phyloP scores from a whole-genome alignment of 495 filamentous ascomycete genomes.

The Aspergillus heteromorphus region DNA sequence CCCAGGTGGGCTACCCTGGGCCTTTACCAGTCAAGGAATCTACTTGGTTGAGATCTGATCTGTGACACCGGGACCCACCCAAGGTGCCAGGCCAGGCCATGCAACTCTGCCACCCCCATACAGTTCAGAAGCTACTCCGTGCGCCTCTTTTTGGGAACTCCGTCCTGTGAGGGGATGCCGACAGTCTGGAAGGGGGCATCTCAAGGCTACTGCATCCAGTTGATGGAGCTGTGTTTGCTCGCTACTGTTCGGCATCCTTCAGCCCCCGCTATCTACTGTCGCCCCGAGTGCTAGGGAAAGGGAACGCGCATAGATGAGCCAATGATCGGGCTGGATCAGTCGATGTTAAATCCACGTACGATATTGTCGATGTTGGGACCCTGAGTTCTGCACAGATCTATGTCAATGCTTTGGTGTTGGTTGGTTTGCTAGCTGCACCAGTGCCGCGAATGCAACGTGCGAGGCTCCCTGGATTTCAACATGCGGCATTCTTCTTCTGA shows the following conservation, averaged over 20 bases:
- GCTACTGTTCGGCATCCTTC: neutral
- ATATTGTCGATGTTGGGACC: neutral
- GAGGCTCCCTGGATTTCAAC: conserved; percentile 3
- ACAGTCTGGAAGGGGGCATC: no score
- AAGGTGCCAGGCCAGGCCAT: no score
- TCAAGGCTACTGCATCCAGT: neutral
- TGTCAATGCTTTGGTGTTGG: conserved; percentile 3
- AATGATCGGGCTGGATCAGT: conserved; percentile 1
- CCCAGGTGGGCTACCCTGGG: no score
- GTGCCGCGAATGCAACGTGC: neutral
- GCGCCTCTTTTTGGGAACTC: no score
- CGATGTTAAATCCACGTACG: neutral
- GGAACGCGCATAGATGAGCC: neutral
- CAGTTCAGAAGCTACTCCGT: no score
- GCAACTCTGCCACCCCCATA: no score
- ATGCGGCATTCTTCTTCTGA: neutral
- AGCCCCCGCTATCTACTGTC: neutral
- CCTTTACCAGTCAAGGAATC: no score
- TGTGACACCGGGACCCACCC: neutral
- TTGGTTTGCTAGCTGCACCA: neutral
- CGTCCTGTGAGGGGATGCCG: no score
- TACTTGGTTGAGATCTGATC: neutral
- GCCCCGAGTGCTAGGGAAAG: neutral
- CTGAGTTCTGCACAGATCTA: neutral
- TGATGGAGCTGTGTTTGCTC: neutral